Conservation (phyloP, 1,139 yeast genomes). For the Saccharomyces hybrid region DNA sequence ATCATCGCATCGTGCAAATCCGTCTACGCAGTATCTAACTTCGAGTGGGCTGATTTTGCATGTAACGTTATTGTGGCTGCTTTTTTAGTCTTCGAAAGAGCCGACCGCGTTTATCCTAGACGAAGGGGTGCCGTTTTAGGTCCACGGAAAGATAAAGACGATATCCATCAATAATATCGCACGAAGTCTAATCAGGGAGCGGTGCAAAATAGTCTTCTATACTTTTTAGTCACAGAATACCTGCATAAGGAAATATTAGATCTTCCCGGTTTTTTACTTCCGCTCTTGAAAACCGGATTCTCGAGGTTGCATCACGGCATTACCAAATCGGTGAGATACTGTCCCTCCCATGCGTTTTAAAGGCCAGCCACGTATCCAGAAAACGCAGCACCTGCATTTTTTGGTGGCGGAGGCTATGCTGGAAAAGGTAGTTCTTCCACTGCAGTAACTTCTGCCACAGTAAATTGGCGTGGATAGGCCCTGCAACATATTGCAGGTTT, state of each 20-base stretch:
- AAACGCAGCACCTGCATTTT: background rate
- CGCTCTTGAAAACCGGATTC: background rate
- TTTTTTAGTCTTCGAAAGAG: background rate
- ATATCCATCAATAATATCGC: background rate
- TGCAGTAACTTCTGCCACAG: background rate
- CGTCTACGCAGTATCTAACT: background rate
- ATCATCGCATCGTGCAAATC: slow-evolving; percentile 1
- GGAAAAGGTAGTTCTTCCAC: background rate
- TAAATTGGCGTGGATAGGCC: background rate
- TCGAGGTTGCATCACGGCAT: background rate
- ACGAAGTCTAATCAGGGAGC: background rate
- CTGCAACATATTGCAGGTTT: background rate
- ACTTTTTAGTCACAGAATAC: background rate
- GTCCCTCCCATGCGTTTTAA: background rate
- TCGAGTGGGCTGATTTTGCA: background rate
- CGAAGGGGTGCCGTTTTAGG: background rate
- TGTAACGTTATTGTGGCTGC: background rate
- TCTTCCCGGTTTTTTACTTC: background rate
- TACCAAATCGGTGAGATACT: background rate
- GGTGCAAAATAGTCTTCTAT: background rate
- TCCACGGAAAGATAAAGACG: background rate
- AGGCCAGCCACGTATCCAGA: background rate
- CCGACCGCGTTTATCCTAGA: background rate
- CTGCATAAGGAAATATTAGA: background rate
- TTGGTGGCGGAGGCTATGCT: background rate